These are phyloP conservation scores for Logfia minima DNA, from an alignment of 129 eudicot genomes.

Conservation along the genomic window DNA sequence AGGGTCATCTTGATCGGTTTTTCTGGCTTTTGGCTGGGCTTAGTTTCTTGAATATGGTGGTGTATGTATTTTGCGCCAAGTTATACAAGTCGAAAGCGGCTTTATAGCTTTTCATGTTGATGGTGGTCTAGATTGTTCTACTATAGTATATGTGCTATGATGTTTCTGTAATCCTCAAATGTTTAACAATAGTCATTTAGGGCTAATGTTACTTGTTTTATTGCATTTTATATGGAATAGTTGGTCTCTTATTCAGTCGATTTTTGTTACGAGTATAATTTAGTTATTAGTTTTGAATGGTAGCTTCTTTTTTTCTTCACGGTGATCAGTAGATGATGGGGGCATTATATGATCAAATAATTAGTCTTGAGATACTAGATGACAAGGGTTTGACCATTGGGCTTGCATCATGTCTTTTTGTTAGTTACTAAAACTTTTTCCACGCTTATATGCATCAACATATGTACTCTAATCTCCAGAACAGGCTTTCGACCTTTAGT, in stretches of 20 bases:
- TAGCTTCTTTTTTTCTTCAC: no score
- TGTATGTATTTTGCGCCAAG: slow-evolving; percentile 45
- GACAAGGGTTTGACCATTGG: no score
- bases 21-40: slow-evolving; percentile 55
- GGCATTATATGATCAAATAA: no score
- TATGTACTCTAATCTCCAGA: no score
- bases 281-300: no score
- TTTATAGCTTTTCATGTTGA: slow-evolving; percentile 16
- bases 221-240: background rate
- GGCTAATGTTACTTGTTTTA: background rate
- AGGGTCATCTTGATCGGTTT: slow-evolving; percentile 50
- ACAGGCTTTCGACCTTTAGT: no score
- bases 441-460: no score
- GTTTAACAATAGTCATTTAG: background rate
- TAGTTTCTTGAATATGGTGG: slow-evolving; percentile 47
- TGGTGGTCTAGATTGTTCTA: background rate
- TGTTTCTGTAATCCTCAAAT: background rate
- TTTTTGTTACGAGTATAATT: no score
- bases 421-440: no score
- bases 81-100: slow-evolving; percentile 43
- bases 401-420: no score
- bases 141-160: background rate
- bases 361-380: no score
- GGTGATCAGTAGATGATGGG: no score
- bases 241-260: background rate